phyloP scores from a whole-genome alignment of 2,329 filamentous ascomycete species.

The Orbilia javanica region DNA sequence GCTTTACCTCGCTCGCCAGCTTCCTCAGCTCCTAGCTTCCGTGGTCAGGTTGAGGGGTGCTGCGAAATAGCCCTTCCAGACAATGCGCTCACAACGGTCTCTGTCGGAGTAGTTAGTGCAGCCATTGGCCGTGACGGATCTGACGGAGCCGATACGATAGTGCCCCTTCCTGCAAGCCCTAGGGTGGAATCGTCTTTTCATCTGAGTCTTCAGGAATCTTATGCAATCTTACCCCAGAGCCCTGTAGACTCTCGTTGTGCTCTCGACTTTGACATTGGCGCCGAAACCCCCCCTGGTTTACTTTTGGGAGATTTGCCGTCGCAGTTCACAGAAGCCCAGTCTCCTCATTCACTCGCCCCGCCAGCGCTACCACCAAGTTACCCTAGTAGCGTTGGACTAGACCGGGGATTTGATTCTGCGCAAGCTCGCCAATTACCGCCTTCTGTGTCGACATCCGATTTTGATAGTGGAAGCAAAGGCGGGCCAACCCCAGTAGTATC shows the following conservation, averaged over 20 bases:
- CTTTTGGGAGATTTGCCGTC: no score
- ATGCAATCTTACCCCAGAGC: slow-evolving; percentile 13
- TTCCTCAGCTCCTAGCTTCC: neutral
- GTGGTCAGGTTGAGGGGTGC: neutral
- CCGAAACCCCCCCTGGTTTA: neutral
- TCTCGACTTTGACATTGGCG: neutral
- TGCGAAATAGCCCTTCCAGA: slow-evolving; percentile 25
- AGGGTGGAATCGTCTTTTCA: neutral
- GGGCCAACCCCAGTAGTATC: neutral
- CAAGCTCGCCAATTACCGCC: neutral
- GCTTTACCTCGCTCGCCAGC: slow-evolving; percentile 22
- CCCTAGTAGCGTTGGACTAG: neutral
- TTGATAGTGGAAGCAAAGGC: neutral
- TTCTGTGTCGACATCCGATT: neutral
- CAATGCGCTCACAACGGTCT: neutral
- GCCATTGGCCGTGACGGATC: neutral
- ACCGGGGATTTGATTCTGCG: neutral
- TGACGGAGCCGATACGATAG: neutral
- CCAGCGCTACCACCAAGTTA: neutral
- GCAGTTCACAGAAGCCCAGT: neutral
- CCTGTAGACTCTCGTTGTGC: slow-evolving; percentile 13
- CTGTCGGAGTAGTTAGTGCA: neutral
- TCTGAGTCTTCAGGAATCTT: neutral
- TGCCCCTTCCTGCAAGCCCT: slow-evolving; percentile 22
- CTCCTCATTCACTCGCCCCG: neutral